Base-by-base conservation (phyloP, 129 eudicot species). In the Lactuca saligna region DNA sequence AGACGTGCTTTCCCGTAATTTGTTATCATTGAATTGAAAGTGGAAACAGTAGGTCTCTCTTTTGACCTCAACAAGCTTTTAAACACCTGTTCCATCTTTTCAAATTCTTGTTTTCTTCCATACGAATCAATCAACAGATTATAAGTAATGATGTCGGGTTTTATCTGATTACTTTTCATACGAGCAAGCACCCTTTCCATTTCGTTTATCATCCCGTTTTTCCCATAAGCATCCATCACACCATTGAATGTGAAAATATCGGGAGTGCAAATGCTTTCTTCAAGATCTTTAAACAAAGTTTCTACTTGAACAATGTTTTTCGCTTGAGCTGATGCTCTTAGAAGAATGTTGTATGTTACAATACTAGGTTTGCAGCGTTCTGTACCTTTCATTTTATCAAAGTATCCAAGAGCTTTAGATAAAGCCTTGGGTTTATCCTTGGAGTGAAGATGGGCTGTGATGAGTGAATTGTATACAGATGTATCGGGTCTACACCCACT, bases 401-500 rank as follows among this genome's bases (percentile, higher is more conserved):
- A 89, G 77, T 87, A 93, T 37, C 83, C 81, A 33, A 89, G 78
- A 42, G 97, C 89, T 68, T 93, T 93, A 12, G 86, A 74, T 66
- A 93, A 75, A 8, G 92, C 99, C 76, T 83, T 93, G 32, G 83
- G 8, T 76, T 93, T 93, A 68, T 93, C 97, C 9, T 85, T 75
- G 2, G 97, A 85, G 75, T 93, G 95, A 14, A 93, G 87, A 55
- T 93, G 99, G 78, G 97, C 99, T 2, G 85, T 81, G 54, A 93
- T 89, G 14, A 93, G 88, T 8, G 99, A 79, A 58, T 93, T 93
- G 76, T 89, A 89, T 29, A 93, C 99, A 0, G 99, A 93, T 6
- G 99, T 86, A 69, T 93, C 99, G 0, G 97, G 97, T 31, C 85
- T 75, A 69, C 99, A 93, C 16, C 99, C 99, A 57, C 92, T 89